Percentiles rank a stretch among this genome's conserved stretches.
Conservation (phyloP, 106 monocot species). For the Phalaenopsis aphrodite region DNA sequence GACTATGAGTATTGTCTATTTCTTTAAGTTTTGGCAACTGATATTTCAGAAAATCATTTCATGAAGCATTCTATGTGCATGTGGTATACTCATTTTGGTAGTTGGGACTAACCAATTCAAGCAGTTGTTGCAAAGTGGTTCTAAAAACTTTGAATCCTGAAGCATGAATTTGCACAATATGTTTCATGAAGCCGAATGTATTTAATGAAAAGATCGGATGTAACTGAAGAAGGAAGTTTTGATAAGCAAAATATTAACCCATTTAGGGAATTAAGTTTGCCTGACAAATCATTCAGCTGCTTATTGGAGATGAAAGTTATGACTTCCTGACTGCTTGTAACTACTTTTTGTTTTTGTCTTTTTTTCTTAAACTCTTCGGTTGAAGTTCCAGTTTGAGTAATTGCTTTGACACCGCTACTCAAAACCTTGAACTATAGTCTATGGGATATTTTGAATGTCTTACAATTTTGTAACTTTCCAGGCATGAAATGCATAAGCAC, state of each 20-base stretch:
- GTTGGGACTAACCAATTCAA: too few species aligned
- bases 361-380: not conserved
- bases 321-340: too few species aligned
- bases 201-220: slow-evolving; percentile 66
- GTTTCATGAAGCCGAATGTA: slow-evolving; percentile 75
- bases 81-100: too few species aligned
- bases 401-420: not conserved
- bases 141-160: too few species aligned
- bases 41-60: too few species aligned
- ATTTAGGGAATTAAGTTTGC: slow-evolving; percentile 58
- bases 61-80: slow-evolving; percentile 39
- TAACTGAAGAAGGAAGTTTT: slow-evolving; percentile 82
- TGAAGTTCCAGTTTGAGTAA: too few species aligned
- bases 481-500: not conserved
- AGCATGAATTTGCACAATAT: too few species aligned
- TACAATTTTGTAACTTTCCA: not conserved
- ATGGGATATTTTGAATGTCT: not conserved
- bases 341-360: not conserved
- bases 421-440: not conserved
- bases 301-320: too few species aligned
- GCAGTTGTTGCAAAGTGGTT: too few species aligned
- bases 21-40: too few species aligned
- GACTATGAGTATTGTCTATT: too few species aligned
- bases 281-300: too few species aligned
- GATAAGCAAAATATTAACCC: slow-evolving; percentile 78